A percentile compares a stretch with the other conserved stretches of the same genome.
These are phyloP conservation scores for Hemileccinum rubropunctum DNA, from an alignment of 768 basidiomycete genomes.

Conservation along the genomic window DNA sequence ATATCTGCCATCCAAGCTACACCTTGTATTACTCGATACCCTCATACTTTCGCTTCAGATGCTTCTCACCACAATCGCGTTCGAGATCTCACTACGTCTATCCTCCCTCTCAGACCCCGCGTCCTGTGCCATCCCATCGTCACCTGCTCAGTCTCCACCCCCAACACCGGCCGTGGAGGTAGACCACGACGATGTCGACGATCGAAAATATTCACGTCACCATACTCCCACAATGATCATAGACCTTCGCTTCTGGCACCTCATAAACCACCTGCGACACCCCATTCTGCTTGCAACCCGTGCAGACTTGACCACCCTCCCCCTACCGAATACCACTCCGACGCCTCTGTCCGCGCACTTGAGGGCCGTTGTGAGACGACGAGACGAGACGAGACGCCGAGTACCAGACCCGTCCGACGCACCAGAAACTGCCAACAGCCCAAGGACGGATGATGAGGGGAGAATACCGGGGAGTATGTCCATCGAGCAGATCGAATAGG, in stretches of 20 bases:
- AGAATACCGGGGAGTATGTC: constrained; percentile 33
- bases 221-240: constrained; percentile 48
- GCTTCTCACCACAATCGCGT: constrained; percentile 64
- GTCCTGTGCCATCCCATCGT: constrained; percentile 27
- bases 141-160: constrained; percentile 22
- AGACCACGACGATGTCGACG: constrained; percentile 14
- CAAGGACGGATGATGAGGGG: constrained; percentile 39
- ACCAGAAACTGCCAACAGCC: constrained; percentile 22
- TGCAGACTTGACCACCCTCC: constrained; percentile 39
- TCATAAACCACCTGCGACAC: constrained; percentile 56
- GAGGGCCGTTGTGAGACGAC: constrained; percentile 51
- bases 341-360: constrained; percentile 48
- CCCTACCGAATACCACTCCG: constrained; percentile 60
- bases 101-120: constrained; percentile 43
- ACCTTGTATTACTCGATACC: constrained; percentile 65
- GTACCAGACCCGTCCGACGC: constrained; percentile 21
- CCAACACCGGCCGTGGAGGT: constrained; percentile 26
- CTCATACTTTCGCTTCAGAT: constrained; percentile 66
- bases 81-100: constrained; percentile 49
- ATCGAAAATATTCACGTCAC: constrained; percentile 20
- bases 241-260: constrained; percentile 55
- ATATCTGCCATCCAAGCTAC: constrained; percentile 59
- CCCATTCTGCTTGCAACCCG: constrained; percentile 42
- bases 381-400: constrained; percentile 41
- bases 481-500: constrained; percentile 19